phyloP scores from a whole-genome alignment of 139 green algal genomes.

The Chlorella sp. region DNA sequence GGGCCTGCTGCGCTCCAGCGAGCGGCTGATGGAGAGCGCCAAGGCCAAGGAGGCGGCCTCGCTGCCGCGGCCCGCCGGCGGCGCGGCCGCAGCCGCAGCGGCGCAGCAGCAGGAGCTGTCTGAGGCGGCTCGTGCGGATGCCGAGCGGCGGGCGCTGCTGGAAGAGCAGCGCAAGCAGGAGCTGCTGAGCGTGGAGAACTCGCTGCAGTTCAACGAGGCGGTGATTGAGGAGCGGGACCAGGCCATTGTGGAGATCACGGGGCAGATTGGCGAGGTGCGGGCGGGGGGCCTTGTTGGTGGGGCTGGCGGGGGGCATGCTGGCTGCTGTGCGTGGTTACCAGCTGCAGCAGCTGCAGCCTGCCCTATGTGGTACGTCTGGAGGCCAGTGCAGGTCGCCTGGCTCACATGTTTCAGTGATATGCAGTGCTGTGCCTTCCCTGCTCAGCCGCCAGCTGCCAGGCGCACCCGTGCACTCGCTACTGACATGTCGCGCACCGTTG shows the following conservation, averaged over 20 bases:
- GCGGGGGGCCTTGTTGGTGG: background rate
- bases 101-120: background rate
- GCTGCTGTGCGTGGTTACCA: too few species aligned
- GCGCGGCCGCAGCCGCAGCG: constrained; percentile 9
- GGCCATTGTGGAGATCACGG: constrained; percentile 71
- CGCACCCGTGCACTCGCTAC: too few species aligned
- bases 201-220: constrained; percentile 81
- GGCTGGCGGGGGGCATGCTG: too few species aligned
- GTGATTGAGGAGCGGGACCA: constrained; percentile 89
- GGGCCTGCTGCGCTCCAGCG: constrained; percentile 68
- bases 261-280: constrained; percentile 70
- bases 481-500: background rate
- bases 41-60: constrained; percentile 72
- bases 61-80: constrained; percentile 53
- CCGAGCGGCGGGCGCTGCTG: constrained; percentile 61
- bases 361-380: too few species aligned
- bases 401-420: too few species aligned
- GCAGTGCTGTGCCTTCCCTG: too few species aligned
- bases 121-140: constrained; percentile 7
- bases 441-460: too few species aligned
- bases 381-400: too few species aligned
- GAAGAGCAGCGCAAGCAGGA: constrained; percentile 52
- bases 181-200: constrained; percentile 62
- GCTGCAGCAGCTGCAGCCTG: too few species aligned
- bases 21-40: constrained; percentile 64